Conservation (phyloP, 768 basidiomycete species). For the Termitomyces bulborhizus region DNA sequence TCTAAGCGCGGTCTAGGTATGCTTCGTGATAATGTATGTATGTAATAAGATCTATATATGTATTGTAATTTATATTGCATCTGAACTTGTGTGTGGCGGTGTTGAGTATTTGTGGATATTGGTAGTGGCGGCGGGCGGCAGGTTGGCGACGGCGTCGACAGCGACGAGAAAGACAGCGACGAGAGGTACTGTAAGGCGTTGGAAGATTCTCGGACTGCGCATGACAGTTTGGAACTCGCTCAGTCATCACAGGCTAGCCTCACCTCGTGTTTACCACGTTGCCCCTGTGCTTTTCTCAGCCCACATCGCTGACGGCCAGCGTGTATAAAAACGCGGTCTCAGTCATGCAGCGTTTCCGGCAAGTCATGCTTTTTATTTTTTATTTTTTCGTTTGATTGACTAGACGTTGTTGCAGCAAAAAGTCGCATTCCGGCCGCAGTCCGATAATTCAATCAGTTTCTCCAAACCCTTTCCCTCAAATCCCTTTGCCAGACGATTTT, state of each 20-base stretch:
- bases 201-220: conserved; percentile 2
- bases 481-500: conserved; percentile 72
- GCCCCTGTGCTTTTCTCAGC: conserved; percentile 35
- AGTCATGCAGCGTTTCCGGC: conserved; percentile 82
- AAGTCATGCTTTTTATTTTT: conserved; percentile 24
- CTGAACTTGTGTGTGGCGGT: conserved; percentile 3
- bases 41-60: neutral
- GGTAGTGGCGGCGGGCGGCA: neutral
- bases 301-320: conserved; percentile 36
- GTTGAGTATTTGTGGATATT: conserved; percentile 11
- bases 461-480: conserved; percentile 38
- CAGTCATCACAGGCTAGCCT: conserved; percentile 20
- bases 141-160: neutral
- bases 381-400: conserved; percentile 17
- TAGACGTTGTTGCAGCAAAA: conserved; percentile 48
- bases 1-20: conserved; percentile 4
- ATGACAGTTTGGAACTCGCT: conserved; percentile 10
- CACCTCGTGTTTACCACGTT: conserved; percentile 80
- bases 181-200: neutral
- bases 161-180: no score
- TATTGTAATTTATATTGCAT: no score
- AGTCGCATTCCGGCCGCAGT: conserved; percentile 61
- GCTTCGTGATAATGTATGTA: conserved; percentile 6
- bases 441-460: conserved; percentile 28
- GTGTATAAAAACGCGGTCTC: conserved; percentile 65